Evolutionary conservation across 208 protist species (phyloP).

Genomic region (Trypanosoma caninum): DNA sequence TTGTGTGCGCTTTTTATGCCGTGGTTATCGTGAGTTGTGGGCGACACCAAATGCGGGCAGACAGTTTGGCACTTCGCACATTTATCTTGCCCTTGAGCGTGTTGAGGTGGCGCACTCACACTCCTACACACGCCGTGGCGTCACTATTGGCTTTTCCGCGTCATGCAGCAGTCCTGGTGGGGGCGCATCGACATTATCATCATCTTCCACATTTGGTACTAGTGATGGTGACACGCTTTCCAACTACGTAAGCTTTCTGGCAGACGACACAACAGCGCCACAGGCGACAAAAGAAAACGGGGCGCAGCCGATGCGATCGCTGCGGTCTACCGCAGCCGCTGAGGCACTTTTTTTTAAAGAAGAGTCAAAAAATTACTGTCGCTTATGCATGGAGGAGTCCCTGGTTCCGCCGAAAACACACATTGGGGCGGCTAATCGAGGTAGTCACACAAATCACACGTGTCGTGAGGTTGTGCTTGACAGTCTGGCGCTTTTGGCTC

Average conservation of each 20-base stretch:
- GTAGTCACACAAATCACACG: slow-evolving; percentile 49
- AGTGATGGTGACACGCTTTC: slow-evolving; percentile 27
- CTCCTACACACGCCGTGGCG: slow-evolving; percentile 14
- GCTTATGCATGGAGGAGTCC: slow-evolving; percentile 59
- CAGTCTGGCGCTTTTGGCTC: slow-evolving; percentile 45
- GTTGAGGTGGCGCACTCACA: slow-evolving; percentile 36
- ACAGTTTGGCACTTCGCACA: slow-evolving; percentile 3
- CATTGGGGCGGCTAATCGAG: slow-evolving; percentile 28
- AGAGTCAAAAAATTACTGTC: slow-evolving; percentile 38
- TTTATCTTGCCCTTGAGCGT: slow-evolving; percentile 23
- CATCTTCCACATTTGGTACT: slow-evolving; percentile 9
- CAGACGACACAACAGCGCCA: slow-evolving; percentile 49
- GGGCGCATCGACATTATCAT: slow-evolving; percentile 1
- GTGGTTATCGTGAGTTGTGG: background rate
- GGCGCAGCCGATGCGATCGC: slow-evolving; percentile 25
- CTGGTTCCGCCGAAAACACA: slow-evolving; percentile 36
- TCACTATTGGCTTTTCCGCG: slow-evolving; percentile 22
- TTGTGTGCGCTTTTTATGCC: background rate
- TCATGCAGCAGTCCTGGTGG: background rate
- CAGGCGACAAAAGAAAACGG: slow-evolving; percentile 30
- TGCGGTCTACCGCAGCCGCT: slow-evolving; percentile 11
- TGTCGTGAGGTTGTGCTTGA: slow-evolving; percentile 73
- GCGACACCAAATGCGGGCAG: background rate
- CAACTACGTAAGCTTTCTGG: slow-evolving; percentile 45
- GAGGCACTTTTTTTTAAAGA: slow-evolving; percentile 26